Conservation (phyloP, 768 basidiomycete genomes). For the Pleurotus sapidus region DNA sequence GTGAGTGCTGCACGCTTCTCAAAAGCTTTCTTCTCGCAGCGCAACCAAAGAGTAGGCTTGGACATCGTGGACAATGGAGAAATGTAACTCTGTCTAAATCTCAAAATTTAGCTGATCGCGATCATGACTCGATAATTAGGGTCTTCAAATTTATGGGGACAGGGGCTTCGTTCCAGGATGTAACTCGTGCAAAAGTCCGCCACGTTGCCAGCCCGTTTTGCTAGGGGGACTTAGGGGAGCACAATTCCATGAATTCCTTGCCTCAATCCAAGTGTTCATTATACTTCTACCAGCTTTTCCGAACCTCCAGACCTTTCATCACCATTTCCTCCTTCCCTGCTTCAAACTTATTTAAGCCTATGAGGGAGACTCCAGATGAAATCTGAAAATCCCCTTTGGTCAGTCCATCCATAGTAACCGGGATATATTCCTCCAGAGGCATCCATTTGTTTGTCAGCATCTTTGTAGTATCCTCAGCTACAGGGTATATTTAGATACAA, state of each 20-base stretch:
- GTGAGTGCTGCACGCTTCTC: conserved; percentile 93
- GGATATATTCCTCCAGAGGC: conserved; percentile 45
- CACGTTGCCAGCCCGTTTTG: neutral
- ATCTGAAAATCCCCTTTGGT: conserved; percentile 28
- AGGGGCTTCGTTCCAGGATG: neutral
- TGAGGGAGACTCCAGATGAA: conserved; percentile 21
- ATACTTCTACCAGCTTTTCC: neutral
- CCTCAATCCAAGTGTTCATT: neutral
- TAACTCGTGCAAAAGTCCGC: neutral
- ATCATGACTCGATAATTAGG: conserved; percentile 6
- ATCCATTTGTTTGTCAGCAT: conserved; percentile 52
- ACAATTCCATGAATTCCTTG: neutral
- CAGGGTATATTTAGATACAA: neutral
- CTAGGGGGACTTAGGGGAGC: neutral
- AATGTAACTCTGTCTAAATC: conserved; percentile 10
- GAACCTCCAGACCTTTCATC: neutral
- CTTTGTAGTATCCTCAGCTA: conserved; percentile 52
- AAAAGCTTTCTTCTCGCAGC: conserved; percentile 95
- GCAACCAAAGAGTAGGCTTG: conserved; percentile 75
- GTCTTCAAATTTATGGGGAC: neutral
- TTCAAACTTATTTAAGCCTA: conserved; percentile 28
- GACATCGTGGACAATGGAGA: conserved; percentile 36
- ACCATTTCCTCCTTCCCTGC: conserved; percentile 26
- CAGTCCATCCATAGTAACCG: conserved; percentile 34
- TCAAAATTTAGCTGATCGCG: conserved; percentile 8